Evolutionary conservation across 495 filamentous ascomycete genomes (phyloP), one percentile per base, ranked within the genome.

Genomic region (Tuber borchii): DNA sequence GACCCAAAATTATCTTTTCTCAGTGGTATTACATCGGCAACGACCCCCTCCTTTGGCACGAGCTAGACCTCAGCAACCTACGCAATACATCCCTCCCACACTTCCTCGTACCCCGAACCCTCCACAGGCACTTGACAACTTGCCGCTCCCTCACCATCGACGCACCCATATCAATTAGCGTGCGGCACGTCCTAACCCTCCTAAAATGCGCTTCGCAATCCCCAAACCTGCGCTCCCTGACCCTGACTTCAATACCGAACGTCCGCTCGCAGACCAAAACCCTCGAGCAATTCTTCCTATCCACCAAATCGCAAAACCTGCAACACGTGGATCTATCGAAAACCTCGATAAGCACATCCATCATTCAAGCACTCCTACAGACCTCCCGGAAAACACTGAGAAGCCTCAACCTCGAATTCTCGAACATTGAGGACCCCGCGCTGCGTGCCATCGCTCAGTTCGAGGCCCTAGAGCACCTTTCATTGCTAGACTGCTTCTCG

Each of bases 11-110:
- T 31, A 16, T 7, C 31, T 1, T 46, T 26, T 39, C 19, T 20
- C 31, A 82, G 81, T 82, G 81, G 81, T 78, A 82, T 65, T 80
- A 70, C 40, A 77, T 71, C 45, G 74, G 80, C 39, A 77, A 75
- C 34, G 81, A 77, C 42, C 80, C 77, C 7, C 51, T 68, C 19
- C 80, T 82, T 22, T 82, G 80, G 77, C 72, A 76, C 39, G 37
- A 72, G 20, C 77, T 82, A 48, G 71, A 82, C 17, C 81, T 82
- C 56, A 75, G 74, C 26, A 31, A 43, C 39, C 75, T 82, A 9
- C 72, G 61, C 20, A 81, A 76, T 65, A 71, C 73, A 16, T 75
- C 77, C 17, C 69, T 82, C 44, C 61, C 69, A 8, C 79, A 75
- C 69, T 72, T 75, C 5, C 46, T 39, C 3, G 73, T 79, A 0